Percentiles rank a stretch among this genome's conserved stretches.
phyloP scores from a whole-genome alignment of 441 rosid species.

The Brassica balearica region DNA sequence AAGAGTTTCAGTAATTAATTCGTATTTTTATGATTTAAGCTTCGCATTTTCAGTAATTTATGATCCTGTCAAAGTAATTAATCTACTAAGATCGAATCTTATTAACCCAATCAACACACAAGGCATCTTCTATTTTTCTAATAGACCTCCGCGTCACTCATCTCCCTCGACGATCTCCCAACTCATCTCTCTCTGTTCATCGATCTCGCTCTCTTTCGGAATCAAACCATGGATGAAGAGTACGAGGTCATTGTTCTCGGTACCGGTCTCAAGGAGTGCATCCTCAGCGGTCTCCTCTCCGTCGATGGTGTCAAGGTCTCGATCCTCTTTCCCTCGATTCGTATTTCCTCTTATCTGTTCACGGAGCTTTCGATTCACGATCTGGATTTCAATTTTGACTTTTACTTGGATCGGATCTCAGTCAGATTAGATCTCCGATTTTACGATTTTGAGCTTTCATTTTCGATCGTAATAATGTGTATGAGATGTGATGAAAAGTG shows the following conservation, averaged over 20 bases:
- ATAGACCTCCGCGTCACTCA: conserved; percentile 27
- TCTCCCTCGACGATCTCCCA: conserved; percentile 36
- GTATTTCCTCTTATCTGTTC: background rate
- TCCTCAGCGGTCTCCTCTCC: conserved; percentile 66
- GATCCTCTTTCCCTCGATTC: background rate
- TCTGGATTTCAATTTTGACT: background rate
- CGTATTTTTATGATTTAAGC: conserved; percentile 2
- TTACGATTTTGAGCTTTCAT: too few relatives aligned
- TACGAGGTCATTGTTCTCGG: conserved; percentile 65
- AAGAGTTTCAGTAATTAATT: background rate
- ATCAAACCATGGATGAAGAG: conserved; percentile 59
- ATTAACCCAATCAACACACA: conserved; percentile 28
- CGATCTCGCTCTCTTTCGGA: conserved; percentile 3
- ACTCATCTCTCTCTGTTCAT: conserved; percentile 10
- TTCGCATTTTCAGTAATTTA: background rate
- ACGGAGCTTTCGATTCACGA: conserved; percentile 14
- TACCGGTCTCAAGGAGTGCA: conserved; percentile 67
- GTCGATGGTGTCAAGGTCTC: conserved; percentile 65
- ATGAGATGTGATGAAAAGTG: too few relatives aligned
- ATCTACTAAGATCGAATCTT: conserved; percentile 8
- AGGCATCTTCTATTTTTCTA: background rate
- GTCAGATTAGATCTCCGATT: too few relatives aligned
- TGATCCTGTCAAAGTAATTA: background rate
- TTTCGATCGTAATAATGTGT: too few relatives aligned
- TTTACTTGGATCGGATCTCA: too few relatives aligned